These are phyloP conservation scores for Aureobasidium mangrovei DNA, from an alignment of 2,329 filamentous ascomycete genomes.

Conservation along the genomic window DNA sequence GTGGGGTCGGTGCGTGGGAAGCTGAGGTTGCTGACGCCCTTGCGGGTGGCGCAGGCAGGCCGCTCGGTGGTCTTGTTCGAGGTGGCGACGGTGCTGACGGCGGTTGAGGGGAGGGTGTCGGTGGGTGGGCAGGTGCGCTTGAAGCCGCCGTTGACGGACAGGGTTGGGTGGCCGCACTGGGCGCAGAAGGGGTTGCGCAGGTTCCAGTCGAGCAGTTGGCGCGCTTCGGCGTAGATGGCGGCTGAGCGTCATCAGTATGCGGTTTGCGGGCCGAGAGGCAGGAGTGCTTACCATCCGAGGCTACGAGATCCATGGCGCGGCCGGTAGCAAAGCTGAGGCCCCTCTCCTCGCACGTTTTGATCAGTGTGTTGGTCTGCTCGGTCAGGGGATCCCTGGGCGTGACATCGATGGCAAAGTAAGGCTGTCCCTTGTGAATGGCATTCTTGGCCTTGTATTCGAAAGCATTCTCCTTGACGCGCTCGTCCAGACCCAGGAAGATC, in stretches of 20 bases:
- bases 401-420: constrained; percentile 85
- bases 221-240: constrained; percentile 81
- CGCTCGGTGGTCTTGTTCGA: constrained; percentile 31
- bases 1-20: constrained; percentile 92
- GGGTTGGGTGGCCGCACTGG: constrained; percentile 73
- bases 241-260: constrained; percentile 42
- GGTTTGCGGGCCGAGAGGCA: background rate
- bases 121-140: constrained; percentile 71
- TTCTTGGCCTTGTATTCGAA: constrained; percentile 56
- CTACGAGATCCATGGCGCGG: constrained; percentile 52
- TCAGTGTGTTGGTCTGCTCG: constrained; percentile 53
- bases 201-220: constrained; percentile 91
- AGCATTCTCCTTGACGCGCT: constrained; percentile 42
- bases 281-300: constrained; percentile 48
- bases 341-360: constrained; percentile 49
- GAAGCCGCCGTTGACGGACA: constrained; percentile 70
- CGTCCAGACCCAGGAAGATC: constrained; percentile 78
- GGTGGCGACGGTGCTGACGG: constrained; percentile 26
- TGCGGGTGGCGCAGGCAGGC: constrained; percentile 68
- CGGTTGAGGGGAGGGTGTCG: constrained; percentile 45
- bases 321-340: constrained; percentile 61
- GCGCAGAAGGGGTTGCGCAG: constrained; percentile 84
- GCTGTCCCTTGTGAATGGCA: constrained; percentile 63
- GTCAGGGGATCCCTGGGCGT: constrained; percentile 56
- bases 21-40: constrained; percentile 77